Conservation (phyloP, 371 early-diverging fungal genomes). For the Lichtheimia corymbifera region DNA sequence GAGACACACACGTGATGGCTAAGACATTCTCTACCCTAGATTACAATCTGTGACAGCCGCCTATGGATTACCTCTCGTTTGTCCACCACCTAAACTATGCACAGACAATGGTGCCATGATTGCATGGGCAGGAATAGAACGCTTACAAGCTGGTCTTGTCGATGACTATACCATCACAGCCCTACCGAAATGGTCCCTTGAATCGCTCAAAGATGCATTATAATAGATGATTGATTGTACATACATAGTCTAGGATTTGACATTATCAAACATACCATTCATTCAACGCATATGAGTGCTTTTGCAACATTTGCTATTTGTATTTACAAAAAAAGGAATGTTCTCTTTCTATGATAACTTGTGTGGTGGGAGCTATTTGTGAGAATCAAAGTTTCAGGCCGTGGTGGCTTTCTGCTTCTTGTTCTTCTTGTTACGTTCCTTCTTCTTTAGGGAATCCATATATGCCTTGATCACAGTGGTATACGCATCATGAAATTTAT, state of each 20-base stretch:
- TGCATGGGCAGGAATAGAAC: constrained; percentile 83
- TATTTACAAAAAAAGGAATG: too few relatives aligned
- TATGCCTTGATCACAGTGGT: constrained; percentile 47
- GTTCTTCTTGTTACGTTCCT: constrained; percentile 43
- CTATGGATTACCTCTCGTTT: constrained; percentile 58
- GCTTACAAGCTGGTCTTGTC: constrained; percentile 58
- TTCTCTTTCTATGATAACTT: too few relatives aligned
- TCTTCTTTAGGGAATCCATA: constrained; percentile 54
- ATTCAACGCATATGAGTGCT: too few relatives aligned
- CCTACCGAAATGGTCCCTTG: constrained; percentile 69
- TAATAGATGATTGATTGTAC: not conserved
- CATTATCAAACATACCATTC: too few relatives aligned
- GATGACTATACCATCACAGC: constrained; percentile 67
- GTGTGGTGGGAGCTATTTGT: too few relatives aligned
- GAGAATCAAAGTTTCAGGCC: not conserved
- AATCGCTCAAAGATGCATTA: constrained; percentile 33
- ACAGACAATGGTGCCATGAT: constrained; percentile 93
- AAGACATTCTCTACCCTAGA: constrained; percentile 13
- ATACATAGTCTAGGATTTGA: too few relatives aligned
- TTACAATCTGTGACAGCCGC: constrained; percentile 42
- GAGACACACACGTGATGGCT: not conserved
- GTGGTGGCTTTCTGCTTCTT: constrained; percentile 27
- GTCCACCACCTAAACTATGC: constrained; percentile 78
- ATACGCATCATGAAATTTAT: constrained; percentile 44
- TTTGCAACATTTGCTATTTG: too few relatives aligned